These are phyloP conservation scores for Talaromyces adpressus DNA, from an alignment of 495 filamentous ascomycete species.

Conservation along the genomic window DNA sequence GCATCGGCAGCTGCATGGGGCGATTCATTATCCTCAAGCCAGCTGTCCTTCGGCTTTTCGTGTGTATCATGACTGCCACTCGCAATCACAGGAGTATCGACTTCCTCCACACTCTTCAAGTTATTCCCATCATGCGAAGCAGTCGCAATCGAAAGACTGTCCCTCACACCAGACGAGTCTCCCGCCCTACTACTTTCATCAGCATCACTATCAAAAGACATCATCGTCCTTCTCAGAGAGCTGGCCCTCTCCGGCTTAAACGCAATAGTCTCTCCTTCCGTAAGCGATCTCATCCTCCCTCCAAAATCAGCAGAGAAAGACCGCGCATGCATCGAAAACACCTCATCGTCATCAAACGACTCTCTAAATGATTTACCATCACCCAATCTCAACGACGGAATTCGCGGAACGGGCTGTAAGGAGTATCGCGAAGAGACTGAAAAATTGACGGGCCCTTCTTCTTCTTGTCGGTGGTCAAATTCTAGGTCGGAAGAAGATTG, in stretches of 20 bases:
- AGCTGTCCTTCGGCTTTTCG: not conserved
- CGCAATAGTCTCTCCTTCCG: not conserved
- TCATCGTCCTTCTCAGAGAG: not conserved
- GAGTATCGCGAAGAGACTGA: slow-evolving; percentile 6
- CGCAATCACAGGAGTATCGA: not conserved
- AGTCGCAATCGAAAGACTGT: not conserved
- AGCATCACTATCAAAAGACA: not conserved
- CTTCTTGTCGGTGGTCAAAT: not conserved
- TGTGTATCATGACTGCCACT: not conserved
- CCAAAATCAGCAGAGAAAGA: slow-evolving; percentile 4
- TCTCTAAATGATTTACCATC: slow-evolving; percentile 2
- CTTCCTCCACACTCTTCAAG: not conserved
- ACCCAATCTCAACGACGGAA: slow-evolving; percentile 1
- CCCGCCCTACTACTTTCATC: not conserved
- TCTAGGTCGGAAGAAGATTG: not conserved
- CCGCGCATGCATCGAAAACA: not conserved
- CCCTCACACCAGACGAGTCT: not conserved
- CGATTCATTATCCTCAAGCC: not conserved
- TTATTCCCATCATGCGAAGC: not conserved
- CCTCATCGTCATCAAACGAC: not conserved
- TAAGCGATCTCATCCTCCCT: not conserved
- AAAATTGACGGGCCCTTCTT: not conserved
- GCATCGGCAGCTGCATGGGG: not conserved
- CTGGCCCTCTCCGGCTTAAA: not conserved
- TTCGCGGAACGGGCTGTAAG: slow-evolving; percentile 1